Conservation (phyloP, 441 rosid genomes). For the Arabidopsis hybrid region DNA sequence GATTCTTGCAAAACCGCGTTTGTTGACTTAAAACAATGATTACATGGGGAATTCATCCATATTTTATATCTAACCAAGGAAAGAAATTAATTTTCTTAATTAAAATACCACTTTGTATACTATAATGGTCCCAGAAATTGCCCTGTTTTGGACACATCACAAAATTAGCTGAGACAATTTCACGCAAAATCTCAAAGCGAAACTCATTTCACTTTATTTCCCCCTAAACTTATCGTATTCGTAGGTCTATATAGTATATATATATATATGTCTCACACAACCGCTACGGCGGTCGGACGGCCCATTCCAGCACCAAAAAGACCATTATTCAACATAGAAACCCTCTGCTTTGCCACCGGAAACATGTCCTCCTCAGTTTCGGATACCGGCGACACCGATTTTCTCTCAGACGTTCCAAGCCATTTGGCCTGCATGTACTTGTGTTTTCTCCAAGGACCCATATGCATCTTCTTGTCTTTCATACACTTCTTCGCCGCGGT, state of each 20-base stretch:
- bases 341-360: conserved; percentile 37
- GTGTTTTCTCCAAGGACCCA: conserved; percentile 94
- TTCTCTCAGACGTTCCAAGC: conserved; percentile 61
- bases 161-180: conserved; percentile 12
- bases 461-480: conserved; percentile 87
- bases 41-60: not conserved
- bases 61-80: not conserved
- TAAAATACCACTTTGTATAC: not conserved
- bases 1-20: conserved; percentile 19
- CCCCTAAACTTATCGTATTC: conserved; percentile 7
- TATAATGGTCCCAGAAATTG: conserved; percentile 15
- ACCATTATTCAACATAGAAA: conserved; percentile 43
- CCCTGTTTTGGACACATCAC: conserved; percentile 21
- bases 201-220: conserved; percentile 30
- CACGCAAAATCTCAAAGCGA: conserved; percentile 28
- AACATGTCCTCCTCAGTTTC: conserved; percentile 33
- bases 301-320: conserved; percentile 31
- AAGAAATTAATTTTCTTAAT: not conserved
- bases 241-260: not conserved
- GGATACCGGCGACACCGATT: conserved; percentile 15
- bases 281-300: conserved; percentile 31
- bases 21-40: conserved; percentile 9
- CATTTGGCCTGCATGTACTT: conserved; percentile 93
- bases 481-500: conserved; percentile 71
- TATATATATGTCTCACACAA: conserved; percentile 26